Evolutionary conservation across 352 stramenopile genomes (phyloP), one percentile per base, ranked within the genome.

Genomic region (Nannochloropsis limnetica): DNA sequence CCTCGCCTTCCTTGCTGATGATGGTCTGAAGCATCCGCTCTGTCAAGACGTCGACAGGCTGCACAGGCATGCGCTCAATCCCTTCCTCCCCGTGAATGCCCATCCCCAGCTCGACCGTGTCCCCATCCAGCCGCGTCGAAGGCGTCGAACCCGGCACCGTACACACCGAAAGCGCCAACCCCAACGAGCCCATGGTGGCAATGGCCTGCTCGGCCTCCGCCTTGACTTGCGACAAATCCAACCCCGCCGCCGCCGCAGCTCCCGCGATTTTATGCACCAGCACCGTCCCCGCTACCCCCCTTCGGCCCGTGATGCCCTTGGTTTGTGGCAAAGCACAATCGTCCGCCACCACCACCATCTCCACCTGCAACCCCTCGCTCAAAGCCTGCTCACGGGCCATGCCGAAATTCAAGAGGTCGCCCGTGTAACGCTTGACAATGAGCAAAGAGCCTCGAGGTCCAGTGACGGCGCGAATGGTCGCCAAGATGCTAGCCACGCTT

Each of bases 381-480:
- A 96, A 96, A 69, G 96, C 95, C 68, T 94, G 91, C 89, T 99
- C 96, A 31, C 95, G 93, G 4, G 96, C 96, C 84, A 98, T 92
- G 0, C 95, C 96, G 87, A 99, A 99, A 89, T 99, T 99, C 49
- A 99, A 89, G 54, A 94, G 91, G 88, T 99, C 96, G 27, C 96
- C 87, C 1, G 95, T 99, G 90, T 99, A 99, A 89, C 99, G 99
- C 90, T 98, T 99, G 31, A 99, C 94, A 74, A 99, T 92, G 1
- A 99, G 84, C 4, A 99, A 87, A 82, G 93, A 97, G 54, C 95
- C 95, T 37, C 54, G 81, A 9, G 84, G 69, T 9, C 88, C 84
- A 28, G 90, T 89, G 3, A 90, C 89, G 25, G 94, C 89, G 32
- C 93, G 92, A 87, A 99, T 98, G n/a, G 95, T 95, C 9, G 92